These are phyloP conservation scores for Vigna hirtella DNA, from an alignment of 306 rosid species.

Conservation along the genomic window DNA sequence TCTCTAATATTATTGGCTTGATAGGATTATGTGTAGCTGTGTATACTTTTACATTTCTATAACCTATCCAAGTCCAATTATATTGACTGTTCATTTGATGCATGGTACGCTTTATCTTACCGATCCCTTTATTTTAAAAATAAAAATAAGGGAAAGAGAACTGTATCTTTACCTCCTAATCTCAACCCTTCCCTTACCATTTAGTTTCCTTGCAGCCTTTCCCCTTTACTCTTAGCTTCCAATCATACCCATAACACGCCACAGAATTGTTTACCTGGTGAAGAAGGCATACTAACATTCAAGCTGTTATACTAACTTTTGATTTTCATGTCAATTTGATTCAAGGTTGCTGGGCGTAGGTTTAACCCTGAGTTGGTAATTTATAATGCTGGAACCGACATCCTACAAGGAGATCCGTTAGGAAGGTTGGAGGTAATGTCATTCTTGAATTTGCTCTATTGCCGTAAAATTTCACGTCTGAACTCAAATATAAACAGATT, in stretches of 20 bases:
- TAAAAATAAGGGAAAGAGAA: slow-evolving; percentile 6
- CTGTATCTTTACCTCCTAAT: slow-evolving; percentile 3
- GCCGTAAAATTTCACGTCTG: slow-evolving; percentile 1
- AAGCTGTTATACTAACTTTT: slow-evolving; percentile 24
- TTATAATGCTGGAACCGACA: slow-evolving; percentile 97
- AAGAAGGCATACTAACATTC: slow-evolving; percentile 25
- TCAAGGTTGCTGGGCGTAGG: slow-evolving; percentile 69
- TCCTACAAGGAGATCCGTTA: slow-evolving; percentile 90
- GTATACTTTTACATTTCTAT: slow-evolving; percentile 5
- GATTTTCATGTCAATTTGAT: slow-evolving; percentile 36
- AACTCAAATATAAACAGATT: too few relatives aligned
- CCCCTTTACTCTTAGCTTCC: background rate
- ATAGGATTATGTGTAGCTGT: slow-evolving; percentile 9
- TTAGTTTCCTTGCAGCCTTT: background rate
- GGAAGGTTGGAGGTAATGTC: slow-evolving; percentile 81
- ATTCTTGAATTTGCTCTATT: slow-evolving; percentile 39
- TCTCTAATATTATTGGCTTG: slow-evolving; percentile 28
- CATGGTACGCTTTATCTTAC: slow-evolving; percentile 6
- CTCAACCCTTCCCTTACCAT: background rate
- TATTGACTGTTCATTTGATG: slow-evolving; percentile 11
- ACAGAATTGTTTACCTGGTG: slow-evolving; percentile 23
- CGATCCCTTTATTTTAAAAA: background rate
- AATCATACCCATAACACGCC: background rate
- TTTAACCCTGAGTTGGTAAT: slow-evolving; percentile 81
- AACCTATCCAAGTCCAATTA: slow-evolving; percentile 12